A percentile compares a stretch with the other conserved stretches of the same genome.
Conservation (phyloP, 345 rosid genomes). For the Hibiscus trionum region DNA sequence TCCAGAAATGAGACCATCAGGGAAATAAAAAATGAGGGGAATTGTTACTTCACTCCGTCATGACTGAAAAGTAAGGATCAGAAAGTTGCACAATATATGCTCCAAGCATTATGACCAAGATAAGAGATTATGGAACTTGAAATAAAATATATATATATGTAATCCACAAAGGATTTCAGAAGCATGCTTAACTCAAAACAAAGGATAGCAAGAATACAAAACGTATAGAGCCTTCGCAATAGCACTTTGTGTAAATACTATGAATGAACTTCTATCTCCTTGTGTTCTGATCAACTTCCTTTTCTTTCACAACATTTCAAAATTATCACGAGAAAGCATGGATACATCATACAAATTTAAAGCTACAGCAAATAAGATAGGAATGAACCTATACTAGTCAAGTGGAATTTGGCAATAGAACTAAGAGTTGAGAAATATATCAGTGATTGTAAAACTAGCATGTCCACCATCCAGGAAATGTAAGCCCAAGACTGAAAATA, state of each 20-base stretch:
- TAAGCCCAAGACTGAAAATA: not conserved
- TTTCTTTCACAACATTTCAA: not conserved
- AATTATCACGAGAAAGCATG: not conserved
- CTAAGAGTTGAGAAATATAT: not conserved
- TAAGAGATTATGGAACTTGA: not conserved
- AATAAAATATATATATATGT: not conserved
- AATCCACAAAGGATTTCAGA: not conserved
- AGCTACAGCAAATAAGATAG: not conserved
- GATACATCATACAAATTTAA: not conserved
- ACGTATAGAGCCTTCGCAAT: not conserved
- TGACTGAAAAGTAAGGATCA: not conserved
- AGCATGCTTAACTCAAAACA: not conserved
- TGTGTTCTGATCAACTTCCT: not conserved
- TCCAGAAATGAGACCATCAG: not conserved
- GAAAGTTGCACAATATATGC: not conserved
- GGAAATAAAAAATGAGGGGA: not conserved
- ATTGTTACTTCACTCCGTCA: not conserved
- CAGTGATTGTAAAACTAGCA: not conserved
- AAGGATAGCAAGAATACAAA: not conserved
- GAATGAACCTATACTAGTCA: not conserved
- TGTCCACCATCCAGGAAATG: not conserved
- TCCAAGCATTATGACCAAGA: not conserved
- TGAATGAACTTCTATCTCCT: constrained; percentile 3
- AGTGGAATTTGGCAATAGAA: not conserved
- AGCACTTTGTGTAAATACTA: not conserved